Evolutionary conservation across 768 basidiomycete genomes (phyloP), one percentile per base, ranked within the genome.

Genomic region (Panus rudis): DNA sequence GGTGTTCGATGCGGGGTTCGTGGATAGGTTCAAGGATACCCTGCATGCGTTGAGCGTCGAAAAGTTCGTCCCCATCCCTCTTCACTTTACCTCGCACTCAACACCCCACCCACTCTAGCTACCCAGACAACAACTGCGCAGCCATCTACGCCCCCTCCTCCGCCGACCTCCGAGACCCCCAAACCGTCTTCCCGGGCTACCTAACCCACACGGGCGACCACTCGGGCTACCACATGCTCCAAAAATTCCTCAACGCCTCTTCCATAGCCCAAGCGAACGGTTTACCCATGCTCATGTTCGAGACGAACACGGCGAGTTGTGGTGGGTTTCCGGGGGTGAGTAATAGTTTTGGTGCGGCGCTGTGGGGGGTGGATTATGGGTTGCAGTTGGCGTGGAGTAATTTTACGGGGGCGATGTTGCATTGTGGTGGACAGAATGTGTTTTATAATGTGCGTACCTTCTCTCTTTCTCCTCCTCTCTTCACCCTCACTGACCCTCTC

Each of bases 401-500:
- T 52, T 73, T 62, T 57, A 69, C 55, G 39, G 67, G 58, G 49
- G 68, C 65, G 11, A 50, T 68, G 31, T 58, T 70, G 30, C 70
- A 84, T 48, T 63, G 81, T 32, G 79, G 81, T 59, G 81, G 82
- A 35, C 75, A 79, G 60, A 72, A 70, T 45, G 76, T 74, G 1
- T 78, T 66, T 55, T 83, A 84, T 53, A 84, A 84, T 63, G 79
- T 79, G 51, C 30, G 65, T 64, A 4, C 47, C 52, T 38, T 54
- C 55, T 42, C 55, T 55, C 6, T 57, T 51, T 48, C 53, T 57
- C 38, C 23, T 41, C 21, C 25, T 59, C n/a, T n/a, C n/a, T 12
- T 53, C 57, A 42, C 56, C 56, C 41, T 55, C 55, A 10, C 55
- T 37, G 37, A 46, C 26, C 14, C 8, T 24, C 10, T 2, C 14